Conservation (phyloP, 2,329 filamentous ascomycete species). For the Bipolaris zeicola region DNA sequence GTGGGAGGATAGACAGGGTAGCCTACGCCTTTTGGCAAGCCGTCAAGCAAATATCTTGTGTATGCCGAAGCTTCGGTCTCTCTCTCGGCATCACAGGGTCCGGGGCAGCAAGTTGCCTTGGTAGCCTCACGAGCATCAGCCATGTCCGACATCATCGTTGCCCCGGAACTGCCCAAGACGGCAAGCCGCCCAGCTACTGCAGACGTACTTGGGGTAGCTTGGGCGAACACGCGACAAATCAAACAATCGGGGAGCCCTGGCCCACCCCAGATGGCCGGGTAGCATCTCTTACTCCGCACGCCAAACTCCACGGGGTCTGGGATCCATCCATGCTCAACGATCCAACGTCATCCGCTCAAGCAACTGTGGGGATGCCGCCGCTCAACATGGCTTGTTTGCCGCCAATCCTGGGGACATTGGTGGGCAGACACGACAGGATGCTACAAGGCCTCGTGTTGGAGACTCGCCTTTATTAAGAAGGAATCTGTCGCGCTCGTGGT, state of each 20-base stretch:
- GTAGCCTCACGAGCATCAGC: constrained; percentile 4
- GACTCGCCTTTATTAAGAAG: constrained; percentile 7
- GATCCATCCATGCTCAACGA: constrained; percentile 18
- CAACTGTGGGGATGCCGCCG: constrained; percentile 17
- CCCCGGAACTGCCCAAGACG: constrained; percentile 2
- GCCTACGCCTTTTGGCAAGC: constrained; percentile 15
- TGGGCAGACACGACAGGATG: constrained; percentile 9
- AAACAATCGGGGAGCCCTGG: background rate
- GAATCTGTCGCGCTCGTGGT: constrained; percentile 7
- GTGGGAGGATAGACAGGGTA: background rate
- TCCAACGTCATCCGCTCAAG: constrained; percentile 21
- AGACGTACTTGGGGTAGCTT: constrained; percentile 1
- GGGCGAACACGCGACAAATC: constrained; percentile 3
- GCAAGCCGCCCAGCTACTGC: constrained; percentile 2
- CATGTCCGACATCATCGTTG: constrained; percentile 11
- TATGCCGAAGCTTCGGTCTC: constrained; percentile 8
- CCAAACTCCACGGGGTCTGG: constrained; percentile 19
- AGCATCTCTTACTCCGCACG: constrained; percentile 21
- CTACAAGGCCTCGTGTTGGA: constrained; percentile 10
- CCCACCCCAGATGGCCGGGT: constrained; percentile 9
- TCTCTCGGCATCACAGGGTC: constrained; percentile 6
- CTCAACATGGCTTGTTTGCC: constrained; percentile 11
- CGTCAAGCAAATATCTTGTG: constrained; percentile 12
- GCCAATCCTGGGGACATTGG: constrained; percentile 8
- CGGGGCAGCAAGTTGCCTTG: constrained; percentile 3